Evolutionary conservation across 176 grass and related monocot genomes (phyloP).

Genomic region (Eragrostis nindensis): DNA sequence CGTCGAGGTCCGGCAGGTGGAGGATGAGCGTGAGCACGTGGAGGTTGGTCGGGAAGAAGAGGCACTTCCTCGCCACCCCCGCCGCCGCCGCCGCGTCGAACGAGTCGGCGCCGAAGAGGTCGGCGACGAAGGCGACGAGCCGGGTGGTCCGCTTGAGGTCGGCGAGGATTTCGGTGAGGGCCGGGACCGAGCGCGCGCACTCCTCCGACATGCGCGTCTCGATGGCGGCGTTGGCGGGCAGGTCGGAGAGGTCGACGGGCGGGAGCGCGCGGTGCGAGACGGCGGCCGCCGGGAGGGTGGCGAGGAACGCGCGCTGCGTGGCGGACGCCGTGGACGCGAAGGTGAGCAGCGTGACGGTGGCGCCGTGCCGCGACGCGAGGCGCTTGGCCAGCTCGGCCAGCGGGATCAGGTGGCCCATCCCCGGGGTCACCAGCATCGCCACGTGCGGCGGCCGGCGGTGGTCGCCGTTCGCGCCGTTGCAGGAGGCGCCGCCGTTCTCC

Average conservation of each 20-base stretch:
- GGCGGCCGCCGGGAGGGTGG: constrained; percentile 12
- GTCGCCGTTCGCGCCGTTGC: constrained; percentile 10
- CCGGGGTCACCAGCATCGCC: constrained; percentile 50
- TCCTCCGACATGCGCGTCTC: neutral
- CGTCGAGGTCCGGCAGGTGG: constrained; percentile 46
- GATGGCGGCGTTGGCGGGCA: no score
- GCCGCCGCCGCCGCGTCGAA: constrained; percentile 43
- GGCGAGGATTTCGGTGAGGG: neutral
- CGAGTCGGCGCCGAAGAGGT: constrained; percentile 56
- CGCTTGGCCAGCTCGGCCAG: constrained; percentile 62
- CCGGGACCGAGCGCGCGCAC: neutral
- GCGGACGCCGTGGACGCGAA: constrained; percentile 42
- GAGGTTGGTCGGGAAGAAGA: constrained; percentile 67
- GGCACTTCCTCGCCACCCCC: constrained; percentile 27
- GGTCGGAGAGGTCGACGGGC: no score
- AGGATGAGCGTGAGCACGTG: constrained; percentile 59
- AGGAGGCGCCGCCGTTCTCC: neutral
- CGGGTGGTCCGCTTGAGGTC: neutral
- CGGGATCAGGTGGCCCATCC: constrained; percentile 77
- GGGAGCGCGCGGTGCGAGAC: no score
- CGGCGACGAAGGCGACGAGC: constrained; percentile 55
- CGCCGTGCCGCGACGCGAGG: constrained; percentile 47
- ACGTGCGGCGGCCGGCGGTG: constrained; percentile 44
- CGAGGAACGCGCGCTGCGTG: constrained; percentile 50
- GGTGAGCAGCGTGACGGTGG: constrained; percentile 52